A percentile compares a stretch with the other conserved stretches of the same genome.
Conservation (phyloP, 2,329 filamentous ascomycete species). For the Pseudogymnoascus sp. region DNA sequence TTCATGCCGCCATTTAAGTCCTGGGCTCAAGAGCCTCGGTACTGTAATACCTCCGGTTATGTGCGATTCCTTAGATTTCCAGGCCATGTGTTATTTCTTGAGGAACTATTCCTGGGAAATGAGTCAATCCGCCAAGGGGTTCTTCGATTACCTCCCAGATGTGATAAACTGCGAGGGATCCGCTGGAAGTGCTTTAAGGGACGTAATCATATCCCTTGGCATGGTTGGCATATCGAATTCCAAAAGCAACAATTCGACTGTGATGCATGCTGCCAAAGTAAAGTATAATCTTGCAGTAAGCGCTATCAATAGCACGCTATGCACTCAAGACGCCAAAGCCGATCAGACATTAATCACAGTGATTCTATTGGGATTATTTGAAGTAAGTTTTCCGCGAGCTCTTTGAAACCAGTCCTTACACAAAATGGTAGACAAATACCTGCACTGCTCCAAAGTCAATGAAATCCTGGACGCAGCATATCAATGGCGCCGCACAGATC, state of each 20-base stretch:
- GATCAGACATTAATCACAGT: conserved; percentile 23
- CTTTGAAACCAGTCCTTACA: neutral
- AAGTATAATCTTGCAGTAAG: conserved; percentile 4
- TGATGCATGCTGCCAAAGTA: neutral
- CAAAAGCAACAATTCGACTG: neutral
- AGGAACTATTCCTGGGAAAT: conserved; percentile 21
- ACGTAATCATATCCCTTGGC: conserved; percentile 19
- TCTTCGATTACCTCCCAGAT: conserved; percentile 20
- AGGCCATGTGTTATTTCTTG: conserved; percentile 23
- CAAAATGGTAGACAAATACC: conserved; percentile 18
- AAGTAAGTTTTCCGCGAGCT: conserved; percentile 13
- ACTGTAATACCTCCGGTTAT: neutral
- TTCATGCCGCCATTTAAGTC: neutral
- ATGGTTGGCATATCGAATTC: conserved; percentile 14
- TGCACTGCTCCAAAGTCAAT: conserved; percentile 30
- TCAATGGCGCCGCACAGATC: conserved; percentile 44
- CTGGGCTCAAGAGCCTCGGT: neutral
- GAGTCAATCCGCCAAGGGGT: conserved; percentile 12
- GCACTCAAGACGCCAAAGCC: conserved; percentile 16
- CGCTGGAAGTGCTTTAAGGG: conserved; percentile 16
- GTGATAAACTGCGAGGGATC: conserved; percentile 8
- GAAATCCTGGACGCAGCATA: conserved; percentile 44
- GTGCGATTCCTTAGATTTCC: conserved; percentile 7
- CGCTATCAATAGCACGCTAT: neutral
- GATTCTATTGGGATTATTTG: conserved; percentile 22